phyloP scores from a whole-genome alignment of 1,284 basidiomycete genomes.

The Heterobasidion occidentale region DNA sequence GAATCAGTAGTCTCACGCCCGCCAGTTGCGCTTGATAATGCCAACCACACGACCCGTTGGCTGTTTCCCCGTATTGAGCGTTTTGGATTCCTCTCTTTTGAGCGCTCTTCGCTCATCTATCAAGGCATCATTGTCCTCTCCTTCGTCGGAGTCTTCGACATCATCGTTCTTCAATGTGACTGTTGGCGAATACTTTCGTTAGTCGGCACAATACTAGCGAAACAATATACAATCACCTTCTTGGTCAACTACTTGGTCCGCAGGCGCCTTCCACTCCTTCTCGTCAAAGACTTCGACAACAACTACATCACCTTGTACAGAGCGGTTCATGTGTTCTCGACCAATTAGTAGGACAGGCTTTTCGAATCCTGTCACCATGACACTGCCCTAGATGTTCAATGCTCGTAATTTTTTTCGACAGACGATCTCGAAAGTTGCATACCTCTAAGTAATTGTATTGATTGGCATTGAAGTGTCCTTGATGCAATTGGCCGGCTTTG shows the following conservation, averaged over 20 bases:
- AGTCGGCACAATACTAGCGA: not conserved
- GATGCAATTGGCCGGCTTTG: slow-evolving; percentile 77
- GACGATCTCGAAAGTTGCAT: slow-evolving; percentile 9
- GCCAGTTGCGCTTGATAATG: slow-evolving; percentile 92
- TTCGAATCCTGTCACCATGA: slow-evolving; percentile 63
- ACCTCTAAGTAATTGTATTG: slow-evolving; percentile 95
- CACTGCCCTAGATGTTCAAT: slow-evolving; percentile 54
- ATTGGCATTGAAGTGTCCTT: slow-evolving; percentile 94
- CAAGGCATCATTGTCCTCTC: slow-evolving; percentile 39
- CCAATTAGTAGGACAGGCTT: slow-evolving; percentile 86
- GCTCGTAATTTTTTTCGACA: not conserved
- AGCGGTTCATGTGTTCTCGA: slow-evolving; percentile 91
- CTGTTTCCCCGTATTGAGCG: slow-evolving; percentile 49
- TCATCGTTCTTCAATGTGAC: slow-evolving; percentile 88
- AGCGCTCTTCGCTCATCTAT: slow-evolving; percentile 44
- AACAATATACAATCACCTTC: slow-evolving; percentile 44
- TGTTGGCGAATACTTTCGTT: slow-evolving; percentile 20
- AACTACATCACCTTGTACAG: slow-evolving; percentile 91
- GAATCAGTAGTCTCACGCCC: slow-evolving; percentile 50
- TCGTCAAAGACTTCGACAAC: slow-evolving; percentile 87
- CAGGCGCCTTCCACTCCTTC: slow-evolving; percentile 88
- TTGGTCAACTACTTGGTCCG: slow-evolving; percentile 91
- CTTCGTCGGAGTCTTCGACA: slow-evolving; percentile 71
- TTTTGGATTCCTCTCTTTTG: slow-evolving; percentile 30
- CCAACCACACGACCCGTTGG: slow-evolving; percentile 93